These are phyloP conservation scores for Bipolaris victoriae DNA, from an alignment of 2,329 filamentous ascomycete species.

Conservation along the genomic window DNA sequence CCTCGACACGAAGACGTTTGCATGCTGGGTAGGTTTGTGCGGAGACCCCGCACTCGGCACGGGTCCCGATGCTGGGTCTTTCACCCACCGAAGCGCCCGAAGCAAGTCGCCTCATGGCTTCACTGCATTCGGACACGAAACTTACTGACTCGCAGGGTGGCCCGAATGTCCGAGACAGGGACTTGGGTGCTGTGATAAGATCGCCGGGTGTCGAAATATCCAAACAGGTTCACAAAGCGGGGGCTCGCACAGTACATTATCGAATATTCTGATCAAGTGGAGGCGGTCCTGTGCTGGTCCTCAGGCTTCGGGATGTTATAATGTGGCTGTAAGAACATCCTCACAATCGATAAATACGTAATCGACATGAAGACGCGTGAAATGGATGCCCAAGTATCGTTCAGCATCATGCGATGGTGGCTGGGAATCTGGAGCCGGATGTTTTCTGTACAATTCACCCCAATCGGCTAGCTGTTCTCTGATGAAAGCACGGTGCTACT, in stretches of 20 bases:
- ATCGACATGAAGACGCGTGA: neutral
- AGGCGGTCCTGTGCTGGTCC: neutral
- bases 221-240: neutral
- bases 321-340: neutral
- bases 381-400: neutral
- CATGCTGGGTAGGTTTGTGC: neutral
- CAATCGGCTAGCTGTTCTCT: neutral
- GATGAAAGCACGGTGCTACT: neutral
- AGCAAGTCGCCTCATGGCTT: neutral
- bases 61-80: neutral
- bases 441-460: neutral
- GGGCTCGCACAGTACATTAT: neutral
- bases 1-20: neutral
- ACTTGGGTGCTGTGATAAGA: too few species aligned
- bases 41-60: neutral
- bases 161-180: neutral
- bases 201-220: neutral
- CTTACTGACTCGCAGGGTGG: neutral
- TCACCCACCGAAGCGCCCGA: neutral
- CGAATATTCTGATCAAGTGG: neutral
- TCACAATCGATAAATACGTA: neutral
- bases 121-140: neutral
- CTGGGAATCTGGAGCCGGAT: neutral
- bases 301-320: neutral
- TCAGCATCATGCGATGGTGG: neutral